Percentiles rank a stretch among this genome's conserved stretches.
These are phyloP conservation scores for Calonectria ilicicola DNA, from an alignment of 2,329 filamentous ascomycete species.

Conservation along the genomic window DNA sequence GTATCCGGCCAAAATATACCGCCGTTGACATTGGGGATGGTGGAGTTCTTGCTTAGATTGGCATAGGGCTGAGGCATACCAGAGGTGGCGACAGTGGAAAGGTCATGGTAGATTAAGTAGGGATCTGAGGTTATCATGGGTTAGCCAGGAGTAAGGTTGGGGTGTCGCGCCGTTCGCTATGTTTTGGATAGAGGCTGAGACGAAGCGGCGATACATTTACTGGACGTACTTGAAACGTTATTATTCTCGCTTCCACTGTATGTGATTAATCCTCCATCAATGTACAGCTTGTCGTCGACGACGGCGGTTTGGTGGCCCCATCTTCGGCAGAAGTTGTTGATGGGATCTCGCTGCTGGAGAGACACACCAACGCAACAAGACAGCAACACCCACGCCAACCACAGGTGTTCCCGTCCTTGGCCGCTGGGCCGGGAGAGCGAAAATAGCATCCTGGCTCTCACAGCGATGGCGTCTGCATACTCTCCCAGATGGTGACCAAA, in stretches of 20 bases:
- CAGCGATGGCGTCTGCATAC: constrained; percentile 36
- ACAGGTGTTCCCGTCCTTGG: constrained; percentile 30
- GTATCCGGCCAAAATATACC: constrained; percentile 69
- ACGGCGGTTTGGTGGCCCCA: constrained; percentile 72
- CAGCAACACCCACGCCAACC: constrained; percentile 34
- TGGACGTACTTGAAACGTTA: constrained; percentile 68
- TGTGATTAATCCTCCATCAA: constrained; percentile 71
- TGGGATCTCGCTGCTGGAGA: constrained; percentile 59
- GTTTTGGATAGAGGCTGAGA: background rate
- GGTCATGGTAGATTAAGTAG: constrained; percentile 66
- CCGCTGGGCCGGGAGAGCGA: constrained; percentile 30
- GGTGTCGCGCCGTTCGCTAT: background rate
- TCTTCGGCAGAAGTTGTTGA: constrained; percentile 65
- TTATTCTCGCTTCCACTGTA: constrained; percentile 61
- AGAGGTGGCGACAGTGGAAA: constrained; percentile 57
- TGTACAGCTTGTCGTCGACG: constrained; percentile 69
- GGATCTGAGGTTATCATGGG: constrained; percentile 27
- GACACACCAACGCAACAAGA: constrained; percentile 32
- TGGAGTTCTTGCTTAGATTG: constrained; percentile 69
- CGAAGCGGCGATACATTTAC: background rate
- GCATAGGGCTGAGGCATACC: constrained; percentile 65
- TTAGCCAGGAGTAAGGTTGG: background rate
- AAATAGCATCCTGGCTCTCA: constrained; percentile 40
- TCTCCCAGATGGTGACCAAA: constrained; percentile 26
- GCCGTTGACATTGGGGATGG: constrained; percentile 61